Evolutionary conservation across 495 filamentous ascomycete genomes (phyloP).

Genomic region (Daldinia caldariorum): DNA sequence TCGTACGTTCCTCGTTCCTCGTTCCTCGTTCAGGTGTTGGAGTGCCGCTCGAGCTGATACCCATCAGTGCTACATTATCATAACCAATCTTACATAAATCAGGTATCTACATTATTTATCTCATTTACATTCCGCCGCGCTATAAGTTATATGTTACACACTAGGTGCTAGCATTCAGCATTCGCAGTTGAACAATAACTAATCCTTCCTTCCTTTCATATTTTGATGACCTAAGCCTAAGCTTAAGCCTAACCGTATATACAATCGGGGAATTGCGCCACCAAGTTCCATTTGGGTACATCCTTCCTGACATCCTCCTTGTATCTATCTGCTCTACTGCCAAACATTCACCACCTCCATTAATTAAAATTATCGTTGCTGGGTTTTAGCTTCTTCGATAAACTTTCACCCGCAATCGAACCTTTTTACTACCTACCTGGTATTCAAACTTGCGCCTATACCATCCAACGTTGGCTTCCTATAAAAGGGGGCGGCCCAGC

Average conservation of each 20-base stretch:
- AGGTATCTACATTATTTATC: neutral
- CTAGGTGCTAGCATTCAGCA: too few species aligned
- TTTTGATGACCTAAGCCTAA: constrained; percentile 2
- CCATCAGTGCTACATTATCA: constrained; percentile 15
- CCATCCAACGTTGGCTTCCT: constrained; percentile 17
- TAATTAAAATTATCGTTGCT: neutral
- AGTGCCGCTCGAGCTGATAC: constrained; percentile 29
- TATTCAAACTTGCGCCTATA: neutral
- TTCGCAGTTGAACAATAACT: neutral
- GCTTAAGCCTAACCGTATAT: neutral
- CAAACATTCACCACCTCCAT: neutral
- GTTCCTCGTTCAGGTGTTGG: too few species aligned
- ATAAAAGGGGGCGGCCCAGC: constrained; percentile 5
- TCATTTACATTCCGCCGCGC: neutral
- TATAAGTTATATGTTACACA: too few species aligned
- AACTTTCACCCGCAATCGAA: neutral
- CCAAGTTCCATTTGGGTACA: neutral
- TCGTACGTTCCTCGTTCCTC: constrained; percentile 2
- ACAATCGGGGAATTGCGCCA: constrained; percentile 1
- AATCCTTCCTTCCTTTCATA: neutral
- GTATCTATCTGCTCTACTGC: too few species aligned
- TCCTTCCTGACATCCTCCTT: neutral
- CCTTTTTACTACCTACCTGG: too few species aligned
- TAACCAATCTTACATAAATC: too few species aligned
- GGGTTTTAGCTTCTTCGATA: neutral